Evolutionary conservation across 164 flowering plant species (phyloP).

Genomic region (Kingdonia uniflora): DNA sequence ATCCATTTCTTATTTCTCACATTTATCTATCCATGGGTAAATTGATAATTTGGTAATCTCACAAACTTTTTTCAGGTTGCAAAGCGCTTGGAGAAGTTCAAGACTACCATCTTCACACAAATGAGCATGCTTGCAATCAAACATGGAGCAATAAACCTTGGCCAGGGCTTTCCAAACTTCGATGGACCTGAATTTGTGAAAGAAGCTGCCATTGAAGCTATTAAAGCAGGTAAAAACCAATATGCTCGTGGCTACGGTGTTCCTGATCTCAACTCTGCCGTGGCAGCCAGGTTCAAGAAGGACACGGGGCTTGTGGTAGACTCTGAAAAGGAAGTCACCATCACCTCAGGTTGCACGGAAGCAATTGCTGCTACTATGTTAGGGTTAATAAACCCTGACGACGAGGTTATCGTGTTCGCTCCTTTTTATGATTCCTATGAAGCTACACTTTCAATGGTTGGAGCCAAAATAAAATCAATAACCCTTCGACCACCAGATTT

Average conservation of each 20-base stretch:
- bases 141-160: constrained; percentile 94
- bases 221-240: constrained; percentile 86
- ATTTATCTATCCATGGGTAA: too few species aligned
- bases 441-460: constrained; percentile 95
- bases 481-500: constrained; percentile 87
- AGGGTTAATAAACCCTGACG: constrained; percentile 91
- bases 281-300: constrained; percentile 70
- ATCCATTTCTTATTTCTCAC: too few species aligned
- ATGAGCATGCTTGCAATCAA: constrained; percentile 92
- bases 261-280: constrained; percentile 74
- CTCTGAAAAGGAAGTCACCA: constrained; percentile 92
- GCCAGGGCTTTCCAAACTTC: constrained; percentile 96
- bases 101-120: constrained; percentile 92
- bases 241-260: constrained; percentile 93
- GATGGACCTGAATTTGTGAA: constrained; percentile 98
- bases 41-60: neutral
- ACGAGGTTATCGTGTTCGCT: constrained; percentile 89
- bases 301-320: constrained; percentile 78
- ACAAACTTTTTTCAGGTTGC: constrained; percentile 40
- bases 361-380: constrained; percentile 95
- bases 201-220: constrained; percentile 91
- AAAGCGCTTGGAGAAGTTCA: constrained; percentile 94
- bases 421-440: constrained; percentile 97
- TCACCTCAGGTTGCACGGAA: constrained; percentile 98
- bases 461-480: constrained; percentile 61